A percentile compares a stretch with the other conserved stretches of the same genome.
Conservation (phyloP, 2,329 filamentous ascomycete species). For the Coniochaeta sp. region DNA sequence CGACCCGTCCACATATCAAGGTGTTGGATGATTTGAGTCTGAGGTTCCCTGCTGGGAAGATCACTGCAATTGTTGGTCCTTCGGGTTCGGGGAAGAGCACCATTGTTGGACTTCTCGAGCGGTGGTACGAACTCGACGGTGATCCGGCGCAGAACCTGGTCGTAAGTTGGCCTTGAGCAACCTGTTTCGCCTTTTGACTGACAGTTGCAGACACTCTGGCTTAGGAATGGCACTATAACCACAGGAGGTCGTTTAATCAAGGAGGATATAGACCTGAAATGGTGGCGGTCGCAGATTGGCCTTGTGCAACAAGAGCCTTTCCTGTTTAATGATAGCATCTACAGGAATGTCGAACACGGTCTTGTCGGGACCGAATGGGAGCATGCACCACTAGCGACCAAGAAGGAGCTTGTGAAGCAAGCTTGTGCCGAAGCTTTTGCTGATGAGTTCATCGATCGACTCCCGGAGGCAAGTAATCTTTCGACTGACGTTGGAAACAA, state of each 20-base stretch:
- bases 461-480: conserved; percentile 42
- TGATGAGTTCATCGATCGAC: conserved; percentile 58
- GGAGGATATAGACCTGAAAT: conserved; percentile 57
- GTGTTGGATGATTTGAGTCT: conserved; percentile 44
- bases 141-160: conserved; percentile 18
- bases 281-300: conserved; percentile 42
- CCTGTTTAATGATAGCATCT: conserved; percentile 40
- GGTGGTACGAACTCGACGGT: conserved; percentile 59
- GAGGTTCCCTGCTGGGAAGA: conserved; percentile 57
- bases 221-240: conserved; percentile 17
- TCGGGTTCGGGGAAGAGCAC: conserved; percentile 83
- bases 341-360: conserved; percentile 47
- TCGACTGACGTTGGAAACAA: no score
- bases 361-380: conserved; percentile 35
- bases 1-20: conserved; percentile 33
- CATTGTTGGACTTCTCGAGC: conserved; percentile 60
- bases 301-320: conserved; percentile 32
- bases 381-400: conserved; percentile 24
- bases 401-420: conserved; percentile 51
- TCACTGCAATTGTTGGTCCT: conserved; percentile 72
- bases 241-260: conserved; percentile 16
- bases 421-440: conserved; percentile 64
- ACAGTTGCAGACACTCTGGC: conserved; percentile 12
- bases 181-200: no score
- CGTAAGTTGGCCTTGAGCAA: conserved; percentile 3